Evolutionary conservation across 2,329 filamentous ascomycete species (phyloP).

Genomic region (Xylariaceae sp.): DNA sequence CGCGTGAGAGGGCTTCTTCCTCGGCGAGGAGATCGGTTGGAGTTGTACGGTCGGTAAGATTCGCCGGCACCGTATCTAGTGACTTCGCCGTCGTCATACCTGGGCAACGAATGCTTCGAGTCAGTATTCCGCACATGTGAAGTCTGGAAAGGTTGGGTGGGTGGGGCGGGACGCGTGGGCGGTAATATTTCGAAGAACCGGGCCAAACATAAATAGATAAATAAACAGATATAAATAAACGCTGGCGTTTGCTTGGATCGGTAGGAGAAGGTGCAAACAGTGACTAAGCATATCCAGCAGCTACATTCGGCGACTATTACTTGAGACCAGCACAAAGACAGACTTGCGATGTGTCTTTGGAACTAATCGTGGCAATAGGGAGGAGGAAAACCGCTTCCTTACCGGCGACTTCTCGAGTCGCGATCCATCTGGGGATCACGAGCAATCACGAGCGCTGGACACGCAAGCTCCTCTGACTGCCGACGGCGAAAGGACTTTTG

Average conservation of each 20-base stretch:
- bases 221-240: no score
- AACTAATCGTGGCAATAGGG: neutral
- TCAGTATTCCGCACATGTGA: neutral
- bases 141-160: neutral
- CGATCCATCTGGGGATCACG: constrained; percentile 26
- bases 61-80: constrained; percentile 58
- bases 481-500: neutral
- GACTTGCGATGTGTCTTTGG: neutral
- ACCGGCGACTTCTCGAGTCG: constrained; percentile 32
- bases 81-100: constrained; percentile 58
- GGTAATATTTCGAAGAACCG: neutral
- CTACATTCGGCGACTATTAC: no score
- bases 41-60: constrained; percentile 55
- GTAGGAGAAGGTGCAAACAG: neutral
- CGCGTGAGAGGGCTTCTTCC: constrained; percentile 28
- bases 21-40: constrained; percentile 43
- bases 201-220: no score
- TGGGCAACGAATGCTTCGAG: constrained; percentile 23
- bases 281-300: no score
- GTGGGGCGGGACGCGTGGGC: neutral
- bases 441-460: neutral
- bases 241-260: neutral
- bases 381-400: constrained; percentile 7
- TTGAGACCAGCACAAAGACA: neutral
- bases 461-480: no score